Evolutionary conservation across 2,329 filamentous ascomycete species (phyloP).

Genomic region (Tricladium varicosporioides): DNA sequence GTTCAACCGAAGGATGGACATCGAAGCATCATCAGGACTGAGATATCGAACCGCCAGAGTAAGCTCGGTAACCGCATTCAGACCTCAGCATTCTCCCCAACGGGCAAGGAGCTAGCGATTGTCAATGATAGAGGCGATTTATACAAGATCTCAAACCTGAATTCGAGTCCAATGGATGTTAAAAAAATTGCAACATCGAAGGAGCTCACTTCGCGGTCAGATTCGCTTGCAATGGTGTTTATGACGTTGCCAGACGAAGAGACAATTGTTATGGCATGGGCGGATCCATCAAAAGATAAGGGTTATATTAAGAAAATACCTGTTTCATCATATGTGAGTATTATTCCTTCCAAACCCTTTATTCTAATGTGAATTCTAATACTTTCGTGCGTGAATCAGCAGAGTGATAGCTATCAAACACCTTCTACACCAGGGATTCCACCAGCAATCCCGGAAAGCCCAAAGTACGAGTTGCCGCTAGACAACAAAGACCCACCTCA

Average conservation of each 20-base stretch:
- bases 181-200: conserved; percentile 36
- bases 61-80: conserved; percentile 41
- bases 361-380: neutral
- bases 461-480: conserved; percentile 7
- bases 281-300: conserved; percentile 35
- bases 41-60: conserved; percentile 30
- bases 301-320: conserved; percentile 30
- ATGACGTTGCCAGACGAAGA: conserved; percentile 40
- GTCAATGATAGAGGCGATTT: conserved; percentile 42
- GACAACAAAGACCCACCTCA: conserved; percentile 6
- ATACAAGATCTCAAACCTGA: conserved; percentile 39
- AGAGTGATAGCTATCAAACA: neutral
- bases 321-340: conserved; percentile 4
- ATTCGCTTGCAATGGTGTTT: conserved; percentile 39
- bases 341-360: neutral
- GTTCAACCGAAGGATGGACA: conserved; percentile 40
- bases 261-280: conserved; percentile 39
- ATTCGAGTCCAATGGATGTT: conserved; percentile 39
- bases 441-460: conserved; percentile 2
- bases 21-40: conserved; percentile 35
- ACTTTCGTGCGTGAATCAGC: neutral
- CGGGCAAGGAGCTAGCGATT: conserved; percentile 38
- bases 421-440: neutral
- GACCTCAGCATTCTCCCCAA: conserved; percentile 39
- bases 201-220: conserved; percentile 39